Conservation (phyloP, 108 stramenopile species). For the Cylindrotheca fusiformis region DNA sequence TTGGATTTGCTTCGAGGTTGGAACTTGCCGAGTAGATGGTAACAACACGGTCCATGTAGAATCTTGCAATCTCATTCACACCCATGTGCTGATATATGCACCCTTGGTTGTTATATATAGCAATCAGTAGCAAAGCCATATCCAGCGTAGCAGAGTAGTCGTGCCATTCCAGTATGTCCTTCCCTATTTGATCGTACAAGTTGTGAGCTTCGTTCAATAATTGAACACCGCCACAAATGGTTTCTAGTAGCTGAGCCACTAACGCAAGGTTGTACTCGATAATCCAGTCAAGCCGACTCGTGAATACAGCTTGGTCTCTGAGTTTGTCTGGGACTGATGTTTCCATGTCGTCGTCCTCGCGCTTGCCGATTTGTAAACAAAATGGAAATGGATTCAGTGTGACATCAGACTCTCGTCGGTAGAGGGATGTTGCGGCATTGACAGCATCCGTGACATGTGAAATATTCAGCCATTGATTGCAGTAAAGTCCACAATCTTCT, state of each 20-base stretch:
- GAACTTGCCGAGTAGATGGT: no score
- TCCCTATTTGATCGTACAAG: background rate
- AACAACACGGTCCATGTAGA: no score
- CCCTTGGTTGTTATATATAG: background rate
- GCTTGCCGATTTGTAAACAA: no score
- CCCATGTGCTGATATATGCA: background rate
- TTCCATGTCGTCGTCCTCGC: no score
- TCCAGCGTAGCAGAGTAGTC: background rate
- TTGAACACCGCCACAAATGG: background rate
- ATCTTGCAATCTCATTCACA: background rate
- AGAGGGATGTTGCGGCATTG: background rate
- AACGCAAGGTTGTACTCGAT: background rate
- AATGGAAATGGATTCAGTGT: no score
- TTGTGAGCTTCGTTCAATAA: background rate
- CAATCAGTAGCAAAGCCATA: background rate
- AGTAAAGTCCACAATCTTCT: background rate
- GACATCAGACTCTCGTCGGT: no score
- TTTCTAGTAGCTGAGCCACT: background rate
- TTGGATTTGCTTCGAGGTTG: no score
- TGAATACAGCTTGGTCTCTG: no score
- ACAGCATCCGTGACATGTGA: no score
- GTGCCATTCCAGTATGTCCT: background rate
- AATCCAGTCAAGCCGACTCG: background rate
- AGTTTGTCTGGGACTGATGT: no score
- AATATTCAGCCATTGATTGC: background rate